A percentile compares a stretch with the other conserved stretches of the same genome.
Conservation (phyloP, 106 monocot species). For the Allium sativum region DNA sequence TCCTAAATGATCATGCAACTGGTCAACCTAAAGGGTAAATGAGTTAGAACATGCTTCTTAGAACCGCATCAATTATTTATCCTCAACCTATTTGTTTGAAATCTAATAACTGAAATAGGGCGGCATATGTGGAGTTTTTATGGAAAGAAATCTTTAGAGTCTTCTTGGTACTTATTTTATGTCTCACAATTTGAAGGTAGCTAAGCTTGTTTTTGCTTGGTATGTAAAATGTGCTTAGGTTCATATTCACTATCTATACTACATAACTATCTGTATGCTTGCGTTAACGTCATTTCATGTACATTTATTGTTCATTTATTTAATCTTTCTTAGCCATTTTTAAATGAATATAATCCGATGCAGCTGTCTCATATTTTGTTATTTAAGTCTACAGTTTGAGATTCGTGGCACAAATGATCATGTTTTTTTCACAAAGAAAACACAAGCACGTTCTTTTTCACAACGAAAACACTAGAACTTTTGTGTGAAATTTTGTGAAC, state of each 20-base stretch:
- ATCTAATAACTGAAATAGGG: slow-evolving; percentile 33
- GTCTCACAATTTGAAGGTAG: slow-evolving; percentile 89
- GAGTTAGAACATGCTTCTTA: neutral
- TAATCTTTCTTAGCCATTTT: neutral
- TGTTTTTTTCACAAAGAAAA: too few species aligned
- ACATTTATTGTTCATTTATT: neutral
- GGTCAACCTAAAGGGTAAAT: slow-evolving; percentile 78
- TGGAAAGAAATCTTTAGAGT: slow-evolving; percentile 85
- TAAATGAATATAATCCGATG: too few species aligned
- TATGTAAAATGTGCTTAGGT: neutral
- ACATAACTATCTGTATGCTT: neutral
- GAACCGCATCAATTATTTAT: neutral
- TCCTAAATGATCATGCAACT: slow-evolving; percentile 75
- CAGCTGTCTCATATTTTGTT: too few species aligned
- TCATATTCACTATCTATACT: neutral
- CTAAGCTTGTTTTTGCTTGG: neutral
- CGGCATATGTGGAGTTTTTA: slow-evolving; percentile 92
- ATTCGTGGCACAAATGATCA: too few species aligned
- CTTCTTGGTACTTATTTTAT: slow-evolving; percentile 88
- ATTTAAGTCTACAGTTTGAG: too few species aligned
- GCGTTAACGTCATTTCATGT: neutral
- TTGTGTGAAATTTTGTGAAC: too few species aligned
- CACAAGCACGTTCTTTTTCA: too few species aligned
- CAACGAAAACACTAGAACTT: too few species aligned
- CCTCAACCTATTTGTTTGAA: neutral